Evolutionary conservation across 2,329 filamentous ascomycete species (phyloP).

Genomic region (Seiridium unicorne): DNA sequence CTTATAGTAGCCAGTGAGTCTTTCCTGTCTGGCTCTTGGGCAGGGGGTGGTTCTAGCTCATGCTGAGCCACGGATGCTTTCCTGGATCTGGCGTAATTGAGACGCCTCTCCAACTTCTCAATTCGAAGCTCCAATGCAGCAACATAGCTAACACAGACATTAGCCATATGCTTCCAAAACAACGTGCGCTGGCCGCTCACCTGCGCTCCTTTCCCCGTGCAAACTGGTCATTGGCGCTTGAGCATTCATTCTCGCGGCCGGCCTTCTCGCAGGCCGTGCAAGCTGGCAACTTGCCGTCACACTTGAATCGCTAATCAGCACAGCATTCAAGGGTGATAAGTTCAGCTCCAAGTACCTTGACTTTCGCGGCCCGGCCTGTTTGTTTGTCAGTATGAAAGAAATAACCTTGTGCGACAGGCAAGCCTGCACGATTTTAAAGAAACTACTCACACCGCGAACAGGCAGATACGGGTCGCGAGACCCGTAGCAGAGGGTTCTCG

Average conservation of each 20-base stretch:
- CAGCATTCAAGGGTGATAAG: background rate
- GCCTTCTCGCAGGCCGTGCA: conserved; percentile 95
- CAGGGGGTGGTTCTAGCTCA: conserved; percentile 51
- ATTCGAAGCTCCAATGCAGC: conserved; percentile 89
- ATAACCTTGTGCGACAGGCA: too few relatives aligned
- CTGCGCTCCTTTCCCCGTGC: conserved; percentile 93
- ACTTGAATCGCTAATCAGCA: conserved; percentile 45
- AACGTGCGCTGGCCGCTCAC: conserved; percentile 30
- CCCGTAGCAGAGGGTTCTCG: conserved; percentile 61
- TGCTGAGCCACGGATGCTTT: conserved; percentile 69
- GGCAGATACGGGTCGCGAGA: conserved; percentile 76
- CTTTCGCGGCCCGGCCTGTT: conserved; percentile 79
- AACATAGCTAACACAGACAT: conserved; percentile 64
- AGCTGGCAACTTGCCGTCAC: conserved; percentile 91
- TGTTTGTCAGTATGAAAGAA: conserved; percentile 11
- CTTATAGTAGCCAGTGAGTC: conserved; percentile 62
- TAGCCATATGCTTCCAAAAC: conserved; percentile 3
- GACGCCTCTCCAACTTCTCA: conserved; percentile 79
- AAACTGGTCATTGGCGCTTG: conserved; percentile 93
- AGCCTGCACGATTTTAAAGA: background rate
- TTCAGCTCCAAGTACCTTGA: conserved; percentile 59
- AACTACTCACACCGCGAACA: conserved; percentile 67
- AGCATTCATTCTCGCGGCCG: conserved; percentile 82
- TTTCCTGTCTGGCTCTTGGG: conserved; percentile 52
- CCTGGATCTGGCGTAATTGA: conserved; percentile 68